A percentile compares a stretch with the other conserved stretches of the same genome.
These are phyloP conservation scores for Paradendryphiella salina DNA, from an alignment of 2,329 filamentous ascomycete genomes.

Conservation along the genomic window DNA sequence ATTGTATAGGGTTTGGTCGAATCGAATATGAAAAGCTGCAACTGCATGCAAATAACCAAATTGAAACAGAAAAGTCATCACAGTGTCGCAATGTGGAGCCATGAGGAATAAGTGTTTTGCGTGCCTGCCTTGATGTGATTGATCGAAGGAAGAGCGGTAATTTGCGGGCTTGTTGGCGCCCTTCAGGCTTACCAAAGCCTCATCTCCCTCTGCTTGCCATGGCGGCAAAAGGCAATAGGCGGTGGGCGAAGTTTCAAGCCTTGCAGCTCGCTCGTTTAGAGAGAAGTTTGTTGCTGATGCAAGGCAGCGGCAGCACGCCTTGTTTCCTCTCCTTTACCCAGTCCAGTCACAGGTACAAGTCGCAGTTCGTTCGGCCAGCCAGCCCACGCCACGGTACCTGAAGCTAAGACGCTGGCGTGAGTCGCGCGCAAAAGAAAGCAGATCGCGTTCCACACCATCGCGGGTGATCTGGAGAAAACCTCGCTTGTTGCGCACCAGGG, in stretches of 20 bases:
- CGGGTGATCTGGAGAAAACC: constrained; percentile 3
- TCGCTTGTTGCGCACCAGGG: constrained; percentile 1
- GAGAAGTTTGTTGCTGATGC: not conserved
- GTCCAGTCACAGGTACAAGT: not conserved
- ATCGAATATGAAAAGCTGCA: not conserved
- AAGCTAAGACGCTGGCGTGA: not conserved
- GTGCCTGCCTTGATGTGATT: not conserved
- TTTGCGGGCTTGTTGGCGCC: constrained; percentile 9
- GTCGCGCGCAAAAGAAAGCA: not conserved
- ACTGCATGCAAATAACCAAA: not conserved
- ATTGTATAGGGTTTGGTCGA: not conserved
- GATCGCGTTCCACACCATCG: constrained; percentile 2
- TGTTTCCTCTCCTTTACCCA: constrained; percentile 1
- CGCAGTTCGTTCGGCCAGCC: not conserved
- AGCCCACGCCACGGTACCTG: constrained; percentile 4
- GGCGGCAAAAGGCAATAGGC: no score
- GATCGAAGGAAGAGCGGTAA: constrained; percentile 1
- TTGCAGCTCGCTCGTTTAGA: constrained; percentile 7
- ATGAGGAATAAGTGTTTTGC: not conserved
- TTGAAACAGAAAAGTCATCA: constrained; percentile 4
- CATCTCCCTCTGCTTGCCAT: not conserved
- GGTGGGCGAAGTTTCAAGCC: no score
- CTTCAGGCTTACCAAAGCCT: not conserved
- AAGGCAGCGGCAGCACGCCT: not conserved
- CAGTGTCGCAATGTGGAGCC: constrained; percentile 3